Percentiles rank a stretch among this genome's conserved stretches.
phyloP scores from a whole-genome alignment of 2,329 filamentous ascomycete species.

The Fusarium annulatum region DNA sequence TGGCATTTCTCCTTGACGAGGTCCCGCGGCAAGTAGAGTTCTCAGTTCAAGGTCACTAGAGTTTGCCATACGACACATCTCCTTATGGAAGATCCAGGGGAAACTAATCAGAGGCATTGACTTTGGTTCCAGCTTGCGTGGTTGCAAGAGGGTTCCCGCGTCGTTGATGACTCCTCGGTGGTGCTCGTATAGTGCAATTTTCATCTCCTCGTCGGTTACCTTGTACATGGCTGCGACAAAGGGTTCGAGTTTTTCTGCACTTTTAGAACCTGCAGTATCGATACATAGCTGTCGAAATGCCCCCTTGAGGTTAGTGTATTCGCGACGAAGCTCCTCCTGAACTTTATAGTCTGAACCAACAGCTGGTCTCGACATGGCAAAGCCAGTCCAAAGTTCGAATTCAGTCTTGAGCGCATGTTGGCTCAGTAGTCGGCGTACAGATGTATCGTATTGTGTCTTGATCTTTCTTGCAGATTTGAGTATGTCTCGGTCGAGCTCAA shows the following conservation, averaged over 20 bases:
- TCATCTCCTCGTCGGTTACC: slow-evolving; percentile 78
- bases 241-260: slow-evolving; percentile 69
- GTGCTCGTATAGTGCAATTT: slow-evolving; percentile 64
- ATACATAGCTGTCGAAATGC: slow-evolving; percentile 74
- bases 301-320: slow-evolving; percentile 73
- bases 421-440: slow-evolving; percentile 82
- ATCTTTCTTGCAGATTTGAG: slow-evolving; percentile 71
- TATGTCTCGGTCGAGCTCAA: slow-evolving; percentile 63
- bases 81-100: slow-evolving; percentile 86
- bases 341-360: slow-evolving; percentile 85
- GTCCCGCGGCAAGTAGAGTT: slow-evolving; percentile 25
- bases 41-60: slow-evolving; percentile 36
- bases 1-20: slow-evolving; percentile 8
- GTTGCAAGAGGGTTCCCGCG: slow-evolving; percentile 45
- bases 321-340: slow-evolving; percentile 81
- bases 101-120: slow-evolving; percentile 89
- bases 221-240: slow-evolving; percentile 91
- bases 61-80: slow-evolving; percentile 54
- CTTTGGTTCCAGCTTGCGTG: slow-evolving; percentile 48
- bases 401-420: slow-evolving; percentile 87
- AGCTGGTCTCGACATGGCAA: slow-evolving; percentile 79
- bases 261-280: slow-evolving; percentile 69
- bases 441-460: slow-evolving; percentile 82
- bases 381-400: slow-evolving; percentile 91
- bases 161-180: slow-evolving; percentile 45